A percentile compares a stretch with the other conserved stretches of the same genome.
Evolutionary conservation across 352 stramenopile genomes (phyloP).

Genomic region (Pythium insidiosum): DNA sequence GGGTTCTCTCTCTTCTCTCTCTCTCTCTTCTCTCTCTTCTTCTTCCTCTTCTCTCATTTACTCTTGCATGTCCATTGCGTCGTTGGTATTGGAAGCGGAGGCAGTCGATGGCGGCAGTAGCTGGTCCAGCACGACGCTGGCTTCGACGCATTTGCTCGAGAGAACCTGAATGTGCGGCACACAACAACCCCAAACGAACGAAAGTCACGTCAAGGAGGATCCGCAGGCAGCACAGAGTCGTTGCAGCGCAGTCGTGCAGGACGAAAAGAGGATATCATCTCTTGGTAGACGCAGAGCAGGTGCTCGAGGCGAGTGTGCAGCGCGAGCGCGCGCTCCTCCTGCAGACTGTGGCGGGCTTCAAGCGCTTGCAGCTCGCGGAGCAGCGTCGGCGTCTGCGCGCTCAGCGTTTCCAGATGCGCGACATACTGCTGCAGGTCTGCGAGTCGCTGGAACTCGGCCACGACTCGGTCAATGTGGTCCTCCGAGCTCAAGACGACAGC

Average conservation of each 20-base stretch:
- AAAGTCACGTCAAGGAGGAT: conserved; percentile 7
- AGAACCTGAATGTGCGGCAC: conserved; percentile 34
- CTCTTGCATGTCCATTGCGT: too few relatives aligned
- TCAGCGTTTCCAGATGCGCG: conserved; percentile 27
- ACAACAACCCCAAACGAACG: not conserved
- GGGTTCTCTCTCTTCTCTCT: too few relatives aligned
- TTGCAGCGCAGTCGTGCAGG: not conserved
- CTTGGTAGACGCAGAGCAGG: conserved; percentile 45
- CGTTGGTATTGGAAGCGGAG: too few relatives aligned
- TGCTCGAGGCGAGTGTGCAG: conserved; percentile 43
- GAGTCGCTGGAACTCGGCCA: conserved; percentile 32
- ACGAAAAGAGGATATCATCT: conserved; percentile 38
- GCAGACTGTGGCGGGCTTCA: conserved; percentile 19
- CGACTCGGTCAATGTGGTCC: conserved; percentile 25
- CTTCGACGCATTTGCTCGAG: conserved; percentile 68
- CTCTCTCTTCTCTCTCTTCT: too few relatives aligned
- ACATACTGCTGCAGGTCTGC: conserved; percentile 39
- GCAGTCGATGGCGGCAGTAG: too few relatives aligned
- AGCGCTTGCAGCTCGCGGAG: conserved; percentile 18
- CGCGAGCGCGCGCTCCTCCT: conserved; percentile 33
- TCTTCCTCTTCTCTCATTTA: too few relatives aligned
- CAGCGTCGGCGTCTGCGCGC: conserved; percentile 7
- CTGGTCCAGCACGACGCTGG: conserved; percentile 44
- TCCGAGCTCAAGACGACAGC: conserved; percentile 51
- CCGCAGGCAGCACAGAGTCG: not conserved